phyloP scores from a whole-genome alignment of 1,284 basidiomycete species.

The Somion occarium region DNA sequence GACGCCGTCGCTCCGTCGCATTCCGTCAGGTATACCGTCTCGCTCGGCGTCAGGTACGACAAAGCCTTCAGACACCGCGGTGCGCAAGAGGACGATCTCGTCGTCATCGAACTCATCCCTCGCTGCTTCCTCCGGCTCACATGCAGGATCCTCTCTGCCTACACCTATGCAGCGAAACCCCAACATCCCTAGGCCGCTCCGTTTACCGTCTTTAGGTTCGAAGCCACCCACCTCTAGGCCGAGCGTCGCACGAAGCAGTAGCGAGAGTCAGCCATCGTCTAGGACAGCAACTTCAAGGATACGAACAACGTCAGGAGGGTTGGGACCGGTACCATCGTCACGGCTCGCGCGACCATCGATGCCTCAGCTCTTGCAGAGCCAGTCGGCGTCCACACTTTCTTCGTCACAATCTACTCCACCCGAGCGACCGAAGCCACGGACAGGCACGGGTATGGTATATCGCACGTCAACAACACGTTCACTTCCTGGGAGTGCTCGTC shows the following conservation, averaged over 20 bases:
- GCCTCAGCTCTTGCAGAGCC: slow-evolving; percentile 1
- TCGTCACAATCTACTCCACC: slow-evolving; percentile 21
- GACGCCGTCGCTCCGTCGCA: not conserved
- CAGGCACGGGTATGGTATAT: slow-evolving; percentile 68
- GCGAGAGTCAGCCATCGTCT: not conserved
- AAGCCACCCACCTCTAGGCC: slow-evolving; percentile 7
- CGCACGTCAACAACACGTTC: slow-evolving; percentile 1
- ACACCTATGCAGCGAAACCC: not conserved
- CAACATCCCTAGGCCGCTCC: slow-evolving; percentile 13
- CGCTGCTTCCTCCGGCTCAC: slow-evolving; percentile 4
- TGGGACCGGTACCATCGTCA: not conserved
- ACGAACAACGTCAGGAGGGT: not conserved
- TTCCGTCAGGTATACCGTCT: not conserved
- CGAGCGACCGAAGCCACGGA: slow-evolving; percentile 43
- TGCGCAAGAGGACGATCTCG: slow-evolving; percentile 11
- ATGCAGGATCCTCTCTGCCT: not conserved
- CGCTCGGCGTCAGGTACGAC: not conserved
- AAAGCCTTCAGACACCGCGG: not conserved
- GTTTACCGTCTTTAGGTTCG: slow-evolving; percentile 10
- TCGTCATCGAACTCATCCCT: slow-evolving; percentile 11
- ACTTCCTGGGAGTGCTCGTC: not conserved
- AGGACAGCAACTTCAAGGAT: not conserved
- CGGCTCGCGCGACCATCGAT: not conserved
- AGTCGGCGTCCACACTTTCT: slow-evolving; percentile 6
- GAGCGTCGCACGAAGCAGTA: slow-evolving; percentile 1